A percentile compares a stretch with the other conserved stretches of the same genome.
These are phyloP conservation scores for Brassica cretica DNA, from an alignment of 345 rosid species.

Conservation along the genomic window DNA sequence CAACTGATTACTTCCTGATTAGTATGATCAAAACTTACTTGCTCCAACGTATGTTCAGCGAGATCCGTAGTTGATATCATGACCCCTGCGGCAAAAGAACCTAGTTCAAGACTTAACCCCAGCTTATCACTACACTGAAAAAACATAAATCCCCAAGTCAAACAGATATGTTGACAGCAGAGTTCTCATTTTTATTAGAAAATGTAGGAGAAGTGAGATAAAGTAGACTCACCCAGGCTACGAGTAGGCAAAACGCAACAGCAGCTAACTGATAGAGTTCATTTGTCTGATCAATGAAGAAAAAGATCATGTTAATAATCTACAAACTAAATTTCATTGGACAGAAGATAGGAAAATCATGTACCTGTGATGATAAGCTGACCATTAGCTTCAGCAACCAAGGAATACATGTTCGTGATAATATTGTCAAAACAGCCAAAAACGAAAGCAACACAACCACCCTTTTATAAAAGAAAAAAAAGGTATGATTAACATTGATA, in stretches of 20 bases:
- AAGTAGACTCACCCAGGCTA: slow-evolving; percentile 66
- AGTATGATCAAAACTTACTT: slow-evolving; percentile 50
- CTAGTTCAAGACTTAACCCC: slow-evolving; percentile 92
- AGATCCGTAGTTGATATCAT: slow-evolving; percentile 98
- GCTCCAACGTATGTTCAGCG: slow-evolving; percentile 93
- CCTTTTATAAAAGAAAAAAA: slow-evolving; percentile 40
- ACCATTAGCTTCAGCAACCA: slow-evolving; percentile 88
- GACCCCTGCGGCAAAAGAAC: slow-evolving; percentile 98
- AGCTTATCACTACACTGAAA: slow-evolving; percentile 98
- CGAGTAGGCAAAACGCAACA: slow-evolving; percentile 79
- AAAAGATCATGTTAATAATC: background rate
- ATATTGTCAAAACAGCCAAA: slow-evolving; percentile 64
- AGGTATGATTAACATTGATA: background rate
- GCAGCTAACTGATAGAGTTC: slow-evolving; percentile 75
- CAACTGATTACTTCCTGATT: slow-evolving; percentile 10
- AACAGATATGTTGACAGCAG: too few relatives aligned
- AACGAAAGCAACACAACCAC: slow-evolving; percentile 69
- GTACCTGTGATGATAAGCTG: slow-evolving; percentile 77
- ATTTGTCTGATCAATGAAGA: slow-evolving; percentile 53
- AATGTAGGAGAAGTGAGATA: too few relatives aligned
- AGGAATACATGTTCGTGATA: slow-evolving; percentile 75
- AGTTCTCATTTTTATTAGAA: too few relatives aligned
- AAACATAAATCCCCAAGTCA: too few relatives aligned
- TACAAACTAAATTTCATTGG: background rate
- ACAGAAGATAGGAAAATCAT: slow-evolving; percentile 17